Conservation (phyloP, 805 yeast species). For the Cyberlindnera subsufficiens region DNA sequence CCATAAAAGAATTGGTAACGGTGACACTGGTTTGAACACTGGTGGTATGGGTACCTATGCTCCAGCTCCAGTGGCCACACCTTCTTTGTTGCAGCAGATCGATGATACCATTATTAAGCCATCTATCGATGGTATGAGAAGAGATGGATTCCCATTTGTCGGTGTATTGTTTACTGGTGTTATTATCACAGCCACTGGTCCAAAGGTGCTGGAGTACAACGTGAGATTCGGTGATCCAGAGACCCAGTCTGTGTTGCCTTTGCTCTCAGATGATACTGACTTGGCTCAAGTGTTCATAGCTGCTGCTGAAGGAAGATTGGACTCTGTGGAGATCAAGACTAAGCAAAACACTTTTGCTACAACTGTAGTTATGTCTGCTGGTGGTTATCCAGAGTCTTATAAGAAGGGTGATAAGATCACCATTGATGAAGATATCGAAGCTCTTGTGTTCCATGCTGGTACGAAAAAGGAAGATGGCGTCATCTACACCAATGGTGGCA, state of each 20-base stretch:
- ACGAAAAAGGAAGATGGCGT: slow-evolving; percentile 54
- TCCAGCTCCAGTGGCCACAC: slow-evolving; percentile 94
- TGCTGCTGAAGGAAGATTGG: slow-evolving; percentile 90
- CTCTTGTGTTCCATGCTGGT: slow-evolving; percentile 93
- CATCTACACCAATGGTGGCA: slow-evolving; percentile 86
- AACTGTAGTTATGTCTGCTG: slow-evolving; percentile 95
- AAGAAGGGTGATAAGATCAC: slow-evolving; percentile 81
- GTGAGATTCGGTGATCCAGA: slow-evolving; percentile 99
- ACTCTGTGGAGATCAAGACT: slow-evolving; percentile 61
- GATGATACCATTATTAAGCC: slow-evolving; percentile 78
- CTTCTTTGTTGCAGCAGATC: slow-evolving; percentile 61
- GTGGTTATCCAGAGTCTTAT: slow-evolving; percentile 91
- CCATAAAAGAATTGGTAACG: slow-evolving; percentile 92
- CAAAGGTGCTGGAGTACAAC: slow-evolving; percentile 93
- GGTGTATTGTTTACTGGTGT: slow-evolving; percentile 95
- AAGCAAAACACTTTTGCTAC: slow-evolving; percentile 61
- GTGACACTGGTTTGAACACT: slow-evolving; percentile 91
- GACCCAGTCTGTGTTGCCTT: slow-evolving; percentile 92
- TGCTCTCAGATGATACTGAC: slow-evolving; percentile 80
- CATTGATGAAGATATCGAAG: slow-evolving; percentile 42
- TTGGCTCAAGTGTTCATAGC: slow-evolving; percentile 90
- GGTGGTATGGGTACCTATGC: slow-evolving; percentile 99
- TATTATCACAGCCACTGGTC: slow-evolving; percentile 83
- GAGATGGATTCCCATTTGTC: slow-evolving; percentile 90
- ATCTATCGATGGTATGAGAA: slow-evolving; percentile 93